These are phyloP conservation scores for Dryas alaskensis DNA, from an alignment of 306 rosid species.

Conservation along the genomic window DNA sequence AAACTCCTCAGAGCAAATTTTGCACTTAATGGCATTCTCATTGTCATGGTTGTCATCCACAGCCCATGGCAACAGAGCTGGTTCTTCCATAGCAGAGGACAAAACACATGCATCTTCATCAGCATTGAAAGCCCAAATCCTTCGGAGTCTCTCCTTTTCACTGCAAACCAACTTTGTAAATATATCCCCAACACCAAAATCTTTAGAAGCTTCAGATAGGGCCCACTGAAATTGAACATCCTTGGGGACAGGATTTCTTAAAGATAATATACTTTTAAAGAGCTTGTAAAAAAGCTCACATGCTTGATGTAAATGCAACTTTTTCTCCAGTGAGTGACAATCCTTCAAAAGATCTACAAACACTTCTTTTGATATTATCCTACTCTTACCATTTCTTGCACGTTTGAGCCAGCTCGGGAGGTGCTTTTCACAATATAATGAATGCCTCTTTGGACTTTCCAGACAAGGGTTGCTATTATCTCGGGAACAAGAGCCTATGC, in stretches of 20 bases:
- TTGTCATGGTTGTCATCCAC: constrained; percentile 38
- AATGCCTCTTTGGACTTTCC: constrained; percentile 80
- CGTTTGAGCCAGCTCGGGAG: constrained; percentile 99
- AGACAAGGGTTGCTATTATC: constrained; percentile 60
- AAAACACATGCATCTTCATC: constrained; percentile 45
- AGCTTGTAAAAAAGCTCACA: constrained; percentile 96
- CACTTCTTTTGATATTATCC: constrained; percentile 90
- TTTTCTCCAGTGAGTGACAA: constrained; percentile 61
- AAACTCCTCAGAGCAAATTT: constrained; percentile 71
- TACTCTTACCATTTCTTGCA: constrained; percentile 97
- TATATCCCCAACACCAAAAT: constrained; percentile 54
- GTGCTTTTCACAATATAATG: constrained; percentile 82
- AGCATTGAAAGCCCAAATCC: constrained; percentile 73
- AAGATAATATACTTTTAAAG: constrained; percentile 82
- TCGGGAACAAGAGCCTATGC: constrained; percentile 68
- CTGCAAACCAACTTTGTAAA: constrained; percentile 64
- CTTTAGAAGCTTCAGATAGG: constrained; percentile 82
- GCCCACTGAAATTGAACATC: constrained; percentile 99
- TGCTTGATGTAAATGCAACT: constrained; percentile 73
- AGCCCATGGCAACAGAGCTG: constrained; percentile 46
- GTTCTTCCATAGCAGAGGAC: constrained; percentile 48
- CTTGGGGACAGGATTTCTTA: constrained; percentile 90
- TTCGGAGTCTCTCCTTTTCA: constrained; percentile 71
- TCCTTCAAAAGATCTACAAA: constrained; percentile 77
- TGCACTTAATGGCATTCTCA: constrained; percentile 65